A percentile compares a stretch with the other conserved stretches of the same genome.
These are phyloP conservation scores for Fusarium sp. DNA, from an alignment of 2,329 filamentous ascomycete species.

Conservation along the genomic window DNA sequence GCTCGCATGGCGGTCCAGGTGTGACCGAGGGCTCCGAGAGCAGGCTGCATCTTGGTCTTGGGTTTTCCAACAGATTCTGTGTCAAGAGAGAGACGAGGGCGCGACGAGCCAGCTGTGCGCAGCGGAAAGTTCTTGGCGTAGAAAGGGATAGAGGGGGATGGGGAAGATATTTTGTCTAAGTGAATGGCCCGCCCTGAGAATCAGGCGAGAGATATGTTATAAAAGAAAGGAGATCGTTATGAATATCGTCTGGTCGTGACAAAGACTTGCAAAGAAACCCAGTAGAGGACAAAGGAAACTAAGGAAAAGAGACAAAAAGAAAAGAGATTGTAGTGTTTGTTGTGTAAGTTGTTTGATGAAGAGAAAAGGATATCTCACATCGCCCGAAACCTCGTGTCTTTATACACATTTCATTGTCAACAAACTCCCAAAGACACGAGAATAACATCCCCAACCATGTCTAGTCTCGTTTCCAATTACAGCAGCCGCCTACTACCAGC, in stretches of 20 bases:
- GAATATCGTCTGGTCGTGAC: constrained; percentile 33
- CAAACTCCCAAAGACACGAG: constrained; percentile 7
- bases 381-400: constrained; percentile 33
- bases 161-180: constrained; percentile 53
- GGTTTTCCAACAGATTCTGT: constrained; percentile 50
- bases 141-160: constrained; percentile 54
- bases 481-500: constrained; percentile 46
- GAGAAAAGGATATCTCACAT: constrained; percentile 27
- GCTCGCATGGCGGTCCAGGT: constrained; percentile 81
- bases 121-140: constrained; percentile 59
- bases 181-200: constrained; percentile 39
- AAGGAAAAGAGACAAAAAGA: constrained; percentile 47
- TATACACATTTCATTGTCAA: constrained; percentile 43
- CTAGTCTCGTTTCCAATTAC: constrained; percentile 45
- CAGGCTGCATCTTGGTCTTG: constrained; percentile 60
- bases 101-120: constrained; percentile 56
- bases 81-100: constrained; percentile 60
- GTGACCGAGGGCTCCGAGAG: constrained; percentile 79
- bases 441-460: constrained; percentile 26
- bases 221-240: constrained; percentile 23
- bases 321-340: constrained; percentile 37
- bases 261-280: constrained; percentile 38
- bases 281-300: constrained; percentile 47
- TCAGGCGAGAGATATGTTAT: constrained; percentile 36
- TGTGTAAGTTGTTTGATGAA: constrained; percentile 45